phyloP scores from a whole-genome alignment of 2,329 filamentous ascomycete genomes.

The Davidsoniella neocaledoniae region DNA sequence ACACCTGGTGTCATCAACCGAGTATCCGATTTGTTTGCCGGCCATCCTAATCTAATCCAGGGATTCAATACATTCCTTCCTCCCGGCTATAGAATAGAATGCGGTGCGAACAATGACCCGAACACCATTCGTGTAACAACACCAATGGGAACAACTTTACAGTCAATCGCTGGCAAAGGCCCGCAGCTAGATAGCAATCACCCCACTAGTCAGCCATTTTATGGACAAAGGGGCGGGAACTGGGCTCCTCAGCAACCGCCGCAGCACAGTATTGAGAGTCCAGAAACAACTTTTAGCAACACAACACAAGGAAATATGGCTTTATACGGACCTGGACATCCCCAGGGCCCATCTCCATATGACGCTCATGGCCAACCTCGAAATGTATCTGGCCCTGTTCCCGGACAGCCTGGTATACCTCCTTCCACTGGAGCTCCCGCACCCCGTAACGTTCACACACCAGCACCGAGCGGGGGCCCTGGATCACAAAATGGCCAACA shows the following conservation, averaged over 20 bases:
- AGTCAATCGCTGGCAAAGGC: slow-evolving; percentile 52
- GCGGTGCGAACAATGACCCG: slow-evolving; percentile 80
- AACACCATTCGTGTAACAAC: slow-evolving; percentile 95
- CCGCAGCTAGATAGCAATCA: slow-evolving; percentile 28
- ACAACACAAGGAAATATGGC: slow-evolving; percentile 34
- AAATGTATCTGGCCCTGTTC: slow-evolving; percentile 13
- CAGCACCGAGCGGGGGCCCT: slow-evolving; percentile 38
- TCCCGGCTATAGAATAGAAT: slow-evolving; percentile 91
- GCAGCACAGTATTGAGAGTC: slow-evolving; percentile 39
- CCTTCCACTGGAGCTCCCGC: slow-evolving; percentile 23
- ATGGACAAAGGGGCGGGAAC: slow-evolving; percentile 31
- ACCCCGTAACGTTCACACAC: slow-evolving; percentile 39
- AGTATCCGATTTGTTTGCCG: slow-evolving; percentile 88
- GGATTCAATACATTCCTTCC: slow-evolving; percentile 97
- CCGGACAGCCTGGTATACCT: slow-evolving; percentile 11
- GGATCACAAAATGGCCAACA: slow-evolving; percentile 45
- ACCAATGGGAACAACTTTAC: slow-evolving; percentile 90
- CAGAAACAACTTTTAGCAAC: slow-evolving; percentile 44
- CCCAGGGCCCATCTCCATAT: slow-evolving; percentile 15
- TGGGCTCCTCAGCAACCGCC: slow-evolving; percentile 32
- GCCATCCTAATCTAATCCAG: slow-evolving; percentile 87
- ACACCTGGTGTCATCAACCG: slow-evolving; percentile 94
- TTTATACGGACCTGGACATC: slow-evolving; percentile 25
- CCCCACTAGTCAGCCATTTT: slow-evolving; percentile 26
- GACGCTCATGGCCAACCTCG: slow-evolving; percentile 19